Evolutionary conservation across 1,139 yeast species (phyloP), one percentile per base, ranked within the genome.

Genomic region (Saccharomyces hybrid): DNA sequence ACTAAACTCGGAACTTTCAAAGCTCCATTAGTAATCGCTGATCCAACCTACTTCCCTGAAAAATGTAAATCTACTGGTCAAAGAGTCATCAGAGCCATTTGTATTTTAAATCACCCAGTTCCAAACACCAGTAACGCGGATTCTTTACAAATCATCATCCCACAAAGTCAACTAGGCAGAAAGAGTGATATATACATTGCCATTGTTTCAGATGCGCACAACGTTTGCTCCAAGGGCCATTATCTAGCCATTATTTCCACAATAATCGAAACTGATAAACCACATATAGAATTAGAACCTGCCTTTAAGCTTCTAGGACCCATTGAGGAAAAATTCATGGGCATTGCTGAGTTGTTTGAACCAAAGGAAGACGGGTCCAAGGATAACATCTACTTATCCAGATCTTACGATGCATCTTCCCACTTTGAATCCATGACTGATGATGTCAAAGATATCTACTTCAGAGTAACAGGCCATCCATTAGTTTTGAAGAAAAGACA

Each of bases 41-140:
- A 93, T 71, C 99, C 99, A 56, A 93, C 99, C n/a, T 93, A 93
- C 70, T 93, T 93, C 83, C 97, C 98, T 2, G 88, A 86, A 49
- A 85, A 83, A 73, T 97, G 93, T 57, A 78, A 81, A 69, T 82
- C 88, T 70, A 84, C 93, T 4, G 97, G 97, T 34, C 83, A 86
- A 63, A 84, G 79, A 68, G 96, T 95, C 53, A 90, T 93, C 61
- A 83, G 99, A 70, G 97, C 98, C 55, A 91, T 95, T 78, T 90
- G 98, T 71, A 80, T 93, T 57, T 76, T 95, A 70, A 87, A 91
- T 66, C 97, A 90, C 69, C 95, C 97, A 23, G 79, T 93, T 53
- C 88, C 97, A 52, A 82, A 82, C 68, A 90, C 96, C 23, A 78
- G 79, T 61, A 88, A 88, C 65, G 83, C 87, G 57, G 97, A 90